Base-by-base conservation (phyloP, 345 rosid species). In the Abelmoschus esculentus region DNA sequence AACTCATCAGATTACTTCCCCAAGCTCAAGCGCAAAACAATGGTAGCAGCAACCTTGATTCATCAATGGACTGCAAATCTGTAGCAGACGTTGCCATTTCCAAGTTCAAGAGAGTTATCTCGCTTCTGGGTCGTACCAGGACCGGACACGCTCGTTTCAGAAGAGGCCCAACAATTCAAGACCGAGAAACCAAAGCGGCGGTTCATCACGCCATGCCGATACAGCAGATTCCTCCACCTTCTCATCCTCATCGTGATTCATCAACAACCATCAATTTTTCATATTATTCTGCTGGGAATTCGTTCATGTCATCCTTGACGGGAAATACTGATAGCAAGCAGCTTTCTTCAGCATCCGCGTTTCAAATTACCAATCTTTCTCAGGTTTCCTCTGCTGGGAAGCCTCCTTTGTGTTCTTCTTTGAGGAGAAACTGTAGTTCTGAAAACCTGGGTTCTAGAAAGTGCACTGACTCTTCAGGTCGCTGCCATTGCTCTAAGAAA, bases 401-500 rank as follows among this genome's bases (percentile, higher is more conserved):
- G 78, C 90, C 92, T 8, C 92, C 87, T 19, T 69, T 80, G 26
- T 86, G 84, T 1, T 78, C 95, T 63, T 79, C 87, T 3, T 64
- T 88, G 69, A 89, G 86, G 82, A 86, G 86, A 76, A 91, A 86
- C 83, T 89, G 95, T 67, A 85, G 86, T 61, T 88, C 97, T 0
- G 98, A 91, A 46, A 86, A 76, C 58, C 5, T 81, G 3, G 75
- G 79, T 58, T 82, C 91, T 61, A 83, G 86, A 52, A 83, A 83
- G 81, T 88, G 96, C 75, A 86, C 72, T 15, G 73, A 81, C 70
- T 80, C 90, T 34, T 81, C 91, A 52, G 85, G 89, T 69, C 87
- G 86, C 68, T 95, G 99, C 78, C 99, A 90, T 73, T 95, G 99
- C 85, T 80, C 97, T 64, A 95, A 91, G 73, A 91, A 86, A 82